Percentiles rank a stretch among this genome's conserved stretches.
Evolutionary conservation across 805 yeast genomes (phyloP).

Genomic region (Hanseniaspora vineae): DNA sequence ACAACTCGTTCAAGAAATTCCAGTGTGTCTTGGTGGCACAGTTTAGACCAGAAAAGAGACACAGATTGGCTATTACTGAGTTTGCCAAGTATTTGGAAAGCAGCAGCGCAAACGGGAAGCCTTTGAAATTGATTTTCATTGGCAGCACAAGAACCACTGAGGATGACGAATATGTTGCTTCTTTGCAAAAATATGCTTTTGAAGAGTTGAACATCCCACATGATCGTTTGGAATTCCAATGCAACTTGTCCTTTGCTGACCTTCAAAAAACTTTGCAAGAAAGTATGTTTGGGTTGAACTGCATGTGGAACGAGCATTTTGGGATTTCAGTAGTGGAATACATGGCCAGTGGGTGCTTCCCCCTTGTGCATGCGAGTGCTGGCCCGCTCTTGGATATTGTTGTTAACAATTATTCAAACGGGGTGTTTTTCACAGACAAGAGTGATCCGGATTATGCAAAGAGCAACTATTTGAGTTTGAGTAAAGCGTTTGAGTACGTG

Average conservation of each 20-base stretch:
- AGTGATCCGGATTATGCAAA: constrained; percentile 55
- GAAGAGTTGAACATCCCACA: constrained; percentile 29
- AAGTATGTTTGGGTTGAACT: constrained; percentile 71
- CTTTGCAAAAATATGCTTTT: constrained; percentile 32
- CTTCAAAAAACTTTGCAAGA: constrained; percentile 41
- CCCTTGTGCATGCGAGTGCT: constrained; percentile 87
- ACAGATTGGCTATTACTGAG: constrained; percentile 51
- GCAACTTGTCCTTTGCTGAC: constrained; percentile 61
- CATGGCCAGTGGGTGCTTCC: constrained; percentile 72
- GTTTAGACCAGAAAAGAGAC: constrained; percentile 92
- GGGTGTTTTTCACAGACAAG: constrained; percentile 63
- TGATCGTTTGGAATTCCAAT: constrained; percentile 36
- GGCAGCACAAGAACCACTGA: constrained; percentile 70
- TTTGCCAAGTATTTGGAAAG: constrained; percentile 40
- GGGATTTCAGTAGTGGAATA: constrained; percentile 96
- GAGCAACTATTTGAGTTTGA: constrained; percentile 32
- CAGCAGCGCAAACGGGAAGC: not conserved
- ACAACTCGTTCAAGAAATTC: constrained; percentile 19
- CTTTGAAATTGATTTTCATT: constrained; percentile 54
- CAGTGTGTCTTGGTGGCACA: constrained; percentile 53
- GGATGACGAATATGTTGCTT: constrained; percentile 49
- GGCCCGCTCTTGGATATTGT: constrained; percentile 81
- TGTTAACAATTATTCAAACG: constrained; percentile 35
- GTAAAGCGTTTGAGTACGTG: constrained; percentile 29
- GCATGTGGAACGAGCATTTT: constrained; percentile 99